phyloP scores from a whole-genome alignment of 169 alveolate genomes.

The Babesia bigemina region DNA sequence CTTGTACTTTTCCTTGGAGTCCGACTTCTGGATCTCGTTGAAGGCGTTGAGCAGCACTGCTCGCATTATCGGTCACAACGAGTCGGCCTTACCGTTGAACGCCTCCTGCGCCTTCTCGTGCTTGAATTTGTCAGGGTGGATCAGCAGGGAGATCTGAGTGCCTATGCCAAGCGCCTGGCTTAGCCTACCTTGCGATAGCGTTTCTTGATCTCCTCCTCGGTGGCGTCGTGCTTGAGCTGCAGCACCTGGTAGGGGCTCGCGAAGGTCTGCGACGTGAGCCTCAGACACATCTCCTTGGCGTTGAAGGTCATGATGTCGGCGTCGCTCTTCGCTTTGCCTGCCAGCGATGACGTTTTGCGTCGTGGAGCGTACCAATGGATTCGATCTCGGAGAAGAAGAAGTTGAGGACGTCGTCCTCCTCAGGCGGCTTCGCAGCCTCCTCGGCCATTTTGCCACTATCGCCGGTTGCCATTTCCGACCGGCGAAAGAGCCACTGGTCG shows the following conservation, averaged over 20 bases:
- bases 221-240: constrained; percentile 65
- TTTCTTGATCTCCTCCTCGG: constrained; percentile 66
- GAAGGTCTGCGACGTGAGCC: constrained; percentile 65
- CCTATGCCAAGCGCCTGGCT: not conserved
- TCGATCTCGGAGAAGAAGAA: constrained; percentile 61
- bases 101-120: constrained; percentile 89
- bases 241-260: constrained; percentile 65
- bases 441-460: constrained; percentile 14
- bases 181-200: constrained; percentile 50
- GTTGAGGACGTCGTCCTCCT: constrained; percentile 49
- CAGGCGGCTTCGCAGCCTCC: constrained; percentile 17
- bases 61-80: not conserved
- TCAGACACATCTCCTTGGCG: constrained; percentile 48
- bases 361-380: constrained; percentile 31
- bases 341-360: not conserved
- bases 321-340: constrained; percentile 57
- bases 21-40: constrained; percentile 81
- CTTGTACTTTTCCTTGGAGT: constrained; percentile 78
- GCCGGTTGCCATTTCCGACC: not conserved
- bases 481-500: not conserved
- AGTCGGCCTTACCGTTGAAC: constrained; percentile 70
- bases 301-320: constrained; percentile 38
- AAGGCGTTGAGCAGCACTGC: constrained; percentile 78
- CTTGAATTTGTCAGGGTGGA: constrained; percentile 91
- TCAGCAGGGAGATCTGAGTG: constrained; percentile 50